Conservation (phyloP, 2,329 filamentous ascomycete species). For the Raffaelea albimanens region DNA sequence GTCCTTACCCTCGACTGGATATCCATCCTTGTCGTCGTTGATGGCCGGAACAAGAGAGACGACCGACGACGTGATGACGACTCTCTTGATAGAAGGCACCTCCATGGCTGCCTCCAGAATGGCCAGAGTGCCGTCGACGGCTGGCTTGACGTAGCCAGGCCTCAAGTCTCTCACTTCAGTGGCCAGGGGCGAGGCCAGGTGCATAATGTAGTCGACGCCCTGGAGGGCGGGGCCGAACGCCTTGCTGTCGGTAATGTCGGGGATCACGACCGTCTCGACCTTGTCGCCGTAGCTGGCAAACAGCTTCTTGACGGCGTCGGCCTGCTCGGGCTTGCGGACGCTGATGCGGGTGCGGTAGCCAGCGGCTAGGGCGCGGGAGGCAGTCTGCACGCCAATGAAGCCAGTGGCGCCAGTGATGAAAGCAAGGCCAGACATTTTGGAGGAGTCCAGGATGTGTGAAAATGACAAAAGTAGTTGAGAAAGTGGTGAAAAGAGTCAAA, state of each 20-base stretch:
- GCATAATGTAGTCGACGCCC: slow-evolving; percentile 3
- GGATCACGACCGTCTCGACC: slow-evolving; percentile 1
- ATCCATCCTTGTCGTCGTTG: neutral
- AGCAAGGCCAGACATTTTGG: slow-evolving; percentile 2
- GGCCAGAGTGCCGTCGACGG: slow-evolving; percentile 15
- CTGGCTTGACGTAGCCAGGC: slow-evolving; percentile 15
- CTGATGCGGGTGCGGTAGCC: slow-evolving; percentile 4
- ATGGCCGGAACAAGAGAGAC: neutral
- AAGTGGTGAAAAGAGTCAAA: too few relatives aligned
- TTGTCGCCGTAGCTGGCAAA: neutral
- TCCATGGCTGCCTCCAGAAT: slow-evolving; percentile 2
- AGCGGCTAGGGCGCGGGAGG: neutral
- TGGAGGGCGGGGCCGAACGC: neutral
- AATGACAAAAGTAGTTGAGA: too few relatives aligned
- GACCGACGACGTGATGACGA: slow-evolving; percentile 5
- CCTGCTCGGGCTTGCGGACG: slow-evolving; percentile 3
- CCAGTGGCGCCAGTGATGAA: slow-evolving; percentile 16
- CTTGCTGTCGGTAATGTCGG: neutral
- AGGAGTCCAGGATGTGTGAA: too few relatives aligned
- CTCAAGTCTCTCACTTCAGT: neutral
- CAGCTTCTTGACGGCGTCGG: neutral
- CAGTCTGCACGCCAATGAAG: slow-evolving; percentile 19
- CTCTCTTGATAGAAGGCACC: neutral
- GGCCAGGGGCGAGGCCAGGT: slow-evolving; percentile 4
- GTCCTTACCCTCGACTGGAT: neutral